Evolutionary conservation across 2,329 filamentous ascomycete genomes (phyloP).

Genomic region (Aspergillus texensis): DNA sequence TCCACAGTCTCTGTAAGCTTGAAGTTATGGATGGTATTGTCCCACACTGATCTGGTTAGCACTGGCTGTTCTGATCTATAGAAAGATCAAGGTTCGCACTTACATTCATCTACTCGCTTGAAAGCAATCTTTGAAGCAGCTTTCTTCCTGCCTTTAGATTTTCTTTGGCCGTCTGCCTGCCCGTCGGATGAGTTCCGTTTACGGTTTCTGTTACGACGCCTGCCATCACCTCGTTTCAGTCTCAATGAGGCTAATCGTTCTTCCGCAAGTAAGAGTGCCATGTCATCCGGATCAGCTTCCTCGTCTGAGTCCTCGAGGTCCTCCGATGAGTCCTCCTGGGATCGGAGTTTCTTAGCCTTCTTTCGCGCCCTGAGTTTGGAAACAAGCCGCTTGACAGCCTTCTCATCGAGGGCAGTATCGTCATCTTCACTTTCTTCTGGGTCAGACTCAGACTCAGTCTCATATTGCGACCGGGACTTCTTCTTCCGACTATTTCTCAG

Average conservation of each 20-base stretch:
- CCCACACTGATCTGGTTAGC: slow-evolving; percentile 44
- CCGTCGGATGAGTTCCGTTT: slow-evolving; percentile 18
- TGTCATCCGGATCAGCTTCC: slow-evolving; percentile 30
- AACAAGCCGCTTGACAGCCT: slow-evolving; percentile 33
- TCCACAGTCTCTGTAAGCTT: slow-evolving; percentile 69
- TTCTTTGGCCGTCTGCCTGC: slow-evolving; percentile 22
- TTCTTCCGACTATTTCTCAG: slow-evolving; percentile 36
- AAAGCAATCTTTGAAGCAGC: slow-evolving; percentile 63
- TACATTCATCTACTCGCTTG: slow-evolving; percentile 67
- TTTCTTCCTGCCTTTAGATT: slow-evolving; percentile 44
- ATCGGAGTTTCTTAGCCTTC: slow-evolving; percentile 31
- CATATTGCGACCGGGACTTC: slow-evolving; percentile 39
- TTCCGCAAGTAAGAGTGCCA: slow-evolving; percentile 25
- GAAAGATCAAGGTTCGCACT: slow-evolving; percentile 20
- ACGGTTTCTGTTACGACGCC: slow-evolving; percentile 18
- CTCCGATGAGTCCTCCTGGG: slow-evolving; percentile 33
- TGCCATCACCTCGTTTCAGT: slow-evolving; percentile 22
- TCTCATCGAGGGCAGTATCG: slow-evolving; percentile 32
- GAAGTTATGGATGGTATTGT: slow-evolving; percentile 64
- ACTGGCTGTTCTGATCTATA: not conserved
- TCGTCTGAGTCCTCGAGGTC: slow-evolving; percentile 35
- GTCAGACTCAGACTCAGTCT: slow-evolving; percentile 29
- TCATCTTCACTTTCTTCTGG: slow-evolving; percentile 31
- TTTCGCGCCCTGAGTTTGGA: slow-evolving; percentile 40
- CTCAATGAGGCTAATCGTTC: slow-evolving; percentile 25